Evolutionary conservation across 2,329 filamentous ascomycete genomes (phyloP).

Genomic region (Colletotrichum lini): DNA sequence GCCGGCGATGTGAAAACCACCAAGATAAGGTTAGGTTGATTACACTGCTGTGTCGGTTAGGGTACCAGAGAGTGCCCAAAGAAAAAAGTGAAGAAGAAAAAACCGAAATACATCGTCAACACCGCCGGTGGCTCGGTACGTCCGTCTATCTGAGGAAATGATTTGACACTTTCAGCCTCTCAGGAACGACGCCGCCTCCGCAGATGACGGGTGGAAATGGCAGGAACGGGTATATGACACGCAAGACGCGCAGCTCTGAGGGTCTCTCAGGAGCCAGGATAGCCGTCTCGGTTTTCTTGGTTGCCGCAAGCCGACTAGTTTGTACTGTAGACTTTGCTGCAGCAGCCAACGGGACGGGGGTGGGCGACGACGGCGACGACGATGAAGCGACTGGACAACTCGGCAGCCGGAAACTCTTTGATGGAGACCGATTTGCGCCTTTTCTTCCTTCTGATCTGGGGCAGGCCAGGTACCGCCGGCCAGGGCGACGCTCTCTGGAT

Average conservation of each 20-base stretch:
- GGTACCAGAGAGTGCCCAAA: constrained; percentile 6
- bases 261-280: background rate
- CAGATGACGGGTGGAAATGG: constrained; percentile 27
- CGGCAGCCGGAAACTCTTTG: constrained; percentile 34
- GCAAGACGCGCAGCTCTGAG: constrained; percentile 28
- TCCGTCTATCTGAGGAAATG: too few species aligned
- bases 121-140: background rate
- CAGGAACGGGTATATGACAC: constrained; percentile 21
- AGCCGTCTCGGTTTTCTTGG: background rate
- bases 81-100: background rate
- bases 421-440: constrained; percentile 25
- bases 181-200: constrained; percentile 18
- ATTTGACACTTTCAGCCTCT: constrained; percentile 3
- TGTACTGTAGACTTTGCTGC: constrained; percentile 3
- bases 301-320: constrained; percentile 28
- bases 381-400: constrained; percentile 27
- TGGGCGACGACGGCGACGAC: constrained; percentile 6
- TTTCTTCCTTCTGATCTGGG: constrained; percentile 27
- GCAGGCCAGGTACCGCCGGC: constrained; percentile 36
- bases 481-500: constrained; percentile 2
- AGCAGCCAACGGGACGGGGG: constrained; percentile 23
- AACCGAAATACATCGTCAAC: background rate
- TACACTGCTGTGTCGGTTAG: constrained; percentile 13
- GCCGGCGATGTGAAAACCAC: constrained; percentile 12
- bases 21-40: constrained; percentile 35